Evolutionary conservation across 176 grass and related monocot species (phyloP).

Genomic region (Zoysia pacifica): DNA sequence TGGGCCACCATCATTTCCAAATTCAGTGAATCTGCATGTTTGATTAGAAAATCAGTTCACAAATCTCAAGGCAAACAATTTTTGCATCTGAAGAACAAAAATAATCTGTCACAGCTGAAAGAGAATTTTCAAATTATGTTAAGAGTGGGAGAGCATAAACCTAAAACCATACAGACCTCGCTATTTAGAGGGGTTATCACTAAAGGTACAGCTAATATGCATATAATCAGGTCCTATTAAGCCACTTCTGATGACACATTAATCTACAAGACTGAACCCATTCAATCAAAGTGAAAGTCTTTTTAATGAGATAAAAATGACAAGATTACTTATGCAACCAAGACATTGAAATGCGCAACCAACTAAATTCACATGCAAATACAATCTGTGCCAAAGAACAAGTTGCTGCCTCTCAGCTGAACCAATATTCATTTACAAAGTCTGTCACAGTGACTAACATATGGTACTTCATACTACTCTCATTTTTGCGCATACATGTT

Average conservation of each 20-base stretch:
- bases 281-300: background rate
- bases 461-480: background rate
- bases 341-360: background rate
- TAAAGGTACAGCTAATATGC: background rate
- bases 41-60: background rate
- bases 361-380: background rate
- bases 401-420: background rate
- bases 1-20: constrained; percentile 69
- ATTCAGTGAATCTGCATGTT: constrained; percentile 60
- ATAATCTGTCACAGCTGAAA: background rate
- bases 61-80: background rate
- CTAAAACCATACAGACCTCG: background rate
- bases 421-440: background rate
- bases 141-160: background rate
- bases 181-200: background rate
- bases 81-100: background rate
- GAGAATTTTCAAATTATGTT: background rate
- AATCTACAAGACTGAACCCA: background rate
- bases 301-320: too few relatives aligned
- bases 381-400: background rate
- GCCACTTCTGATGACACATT: background rate
- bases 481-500: background rate
- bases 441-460: background rate
- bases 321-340: background rate
- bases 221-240: background rate